Evolutionary conservation across 345 rosid genomes (phyloP).

Genomic region (Linum usitatissimum): DNA sequence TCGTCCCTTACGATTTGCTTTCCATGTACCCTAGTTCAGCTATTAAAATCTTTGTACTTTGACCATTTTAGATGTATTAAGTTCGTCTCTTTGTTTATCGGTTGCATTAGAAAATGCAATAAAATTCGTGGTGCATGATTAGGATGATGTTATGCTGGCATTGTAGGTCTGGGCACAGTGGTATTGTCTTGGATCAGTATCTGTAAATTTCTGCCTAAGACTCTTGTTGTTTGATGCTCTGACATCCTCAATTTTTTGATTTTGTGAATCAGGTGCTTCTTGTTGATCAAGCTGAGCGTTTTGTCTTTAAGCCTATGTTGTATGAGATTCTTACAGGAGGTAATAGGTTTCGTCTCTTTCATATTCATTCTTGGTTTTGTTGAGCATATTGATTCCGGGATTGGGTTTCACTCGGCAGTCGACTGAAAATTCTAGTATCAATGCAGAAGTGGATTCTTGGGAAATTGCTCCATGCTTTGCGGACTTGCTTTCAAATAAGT

Average conservation of each 20-base stretch:
- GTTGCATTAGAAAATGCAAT: too few relatives aligned
- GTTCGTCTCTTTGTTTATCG: neutral
- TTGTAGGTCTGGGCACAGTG: neutral
- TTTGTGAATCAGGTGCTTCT: conserved; percentile 57
- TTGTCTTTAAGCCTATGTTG: conserved; percentile 94
- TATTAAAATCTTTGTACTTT: too few relatives aligned
- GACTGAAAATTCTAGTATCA: neutral
- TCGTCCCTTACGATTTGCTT: too few relatives aligned
- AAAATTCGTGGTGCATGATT: neutral
- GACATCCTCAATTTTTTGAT: neutral
- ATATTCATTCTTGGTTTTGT: neutral
- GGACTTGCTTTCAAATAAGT: conserved; percentile 69
- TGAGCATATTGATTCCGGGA: neutral
- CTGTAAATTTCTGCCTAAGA: neutral
- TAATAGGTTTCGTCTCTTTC: conserved; percentile 6
- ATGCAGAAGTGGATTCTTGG: conserved; percentile 92
- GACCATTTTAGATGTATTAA: too few relatives aligned
- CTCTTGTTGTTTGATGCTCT: neutral
- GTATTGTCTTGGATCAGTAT: neutral
- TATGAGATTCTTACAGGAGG: conserved; percentile 94
- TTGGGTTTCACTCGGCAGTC: conserved; percentile 4
- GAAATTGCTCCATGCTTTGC: conserved; percentile 93
- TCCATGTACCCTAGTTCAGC: too few relatives aligned
- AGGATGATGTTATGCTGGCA: neutral
- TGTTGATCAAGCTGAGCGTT: conserved; percentile 84